Conservation (phyloP, 352 stramenopile species). For the Thalassiosira hispida region DNA sequence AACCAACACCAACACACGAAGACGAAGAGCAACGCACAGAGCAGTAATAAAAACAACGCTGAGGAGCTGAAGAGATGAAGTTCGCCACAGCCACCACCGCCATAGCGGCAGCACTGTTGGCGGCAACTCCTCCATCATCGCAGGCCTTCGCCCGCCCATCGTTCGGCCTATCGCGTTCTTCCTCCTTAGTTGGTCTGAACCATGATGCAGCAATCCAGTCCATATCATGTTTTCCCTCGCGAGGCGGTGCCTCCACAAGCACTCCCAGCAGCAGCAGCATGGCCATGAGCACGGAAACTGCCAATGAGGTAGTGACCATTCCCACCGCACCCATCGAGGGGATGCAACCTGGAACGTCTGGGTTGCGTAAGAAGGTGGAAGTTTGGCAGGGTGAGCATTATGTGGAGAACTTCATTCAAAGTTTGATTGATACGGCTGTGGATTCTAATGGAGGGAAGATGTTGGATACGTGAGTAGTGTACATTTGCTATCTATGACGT, state of each 20-base stretch:
- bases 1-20: too few species aligned
- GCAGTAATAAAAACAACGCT: not conserved
- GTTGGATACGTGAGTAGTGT: slow-evolving; percentile 65
- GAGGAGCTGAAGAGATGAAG: slow-evolving; percentile 13
- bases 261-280: not conserved
- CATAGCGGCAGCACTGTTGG: slow-evolving; percentile 4
- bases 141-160: slow-evolving; percentile 24
- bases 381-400: slow-evolving; percentile 91
- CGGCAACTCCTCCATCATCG: slow-evolving; percentile 1
- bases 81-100: slow-evolving; percentile 9
- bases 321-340: slow-evolving; percentile 91
- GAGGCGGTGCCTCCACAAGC: not conserved
- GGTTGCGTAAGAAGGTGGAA: slow-evolving; percentile 98
- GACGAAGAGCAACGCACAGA: not conserved
- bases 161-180: not conserved
- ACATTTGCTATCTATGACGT: too few species aligned
- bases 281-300: not conserved
- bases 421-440: slow-evolving; percentile 76
- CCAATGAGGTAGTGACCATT: slow-evolving; percentile 34
- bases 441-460: slow-evolving; percentile 69
- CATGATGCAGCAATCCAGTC: not conserved
- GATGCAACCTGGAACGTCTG: slow-evolving; percentile 97
- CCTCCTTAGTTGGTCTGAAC: not conserved
- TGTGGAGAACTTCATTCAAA: slow-evolving; percentile 93
- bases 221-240: slow-evolving; percentile 2